A percentile compares a stretch with the other conserved stretches of the same genome.
Conservation (phyloP, 1,284 basidiomycete species). For the Leccinum huronense region DNA sequence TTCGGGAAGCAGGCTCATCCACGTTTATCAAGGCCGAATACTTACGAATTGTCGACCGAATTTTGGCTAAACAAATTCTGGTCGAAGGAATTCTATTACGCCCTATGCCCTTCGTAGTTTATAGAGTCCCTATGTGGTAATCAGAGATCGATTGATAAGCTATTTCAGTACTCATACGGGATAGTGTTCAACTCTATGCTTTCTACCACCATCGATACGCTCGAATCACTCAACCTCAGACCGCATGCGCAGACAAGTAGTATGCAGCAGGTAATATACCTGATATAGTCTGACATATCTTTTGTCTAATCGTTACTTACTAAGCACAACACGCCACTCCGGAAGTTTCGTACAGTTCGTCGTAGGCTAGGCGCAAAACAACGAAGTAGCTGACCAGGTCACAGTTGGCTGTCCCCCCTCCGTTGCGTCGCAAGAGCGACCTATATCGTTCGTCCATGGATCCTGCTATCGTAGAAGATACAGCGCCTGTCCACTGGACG, state of each 20-base stretch:
- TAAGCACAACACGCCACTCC: not conserved
- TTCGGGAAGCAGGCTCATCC: not conserved
- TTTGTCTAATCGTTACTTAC: not conserved
- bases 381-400: not conserved
- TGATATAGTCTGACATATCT: not conserved
- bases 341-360: not conserved
- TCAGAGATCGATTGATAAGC: not conserved
- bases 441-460: not conserved
- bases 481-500: not conserved
- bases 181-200: not conserved
- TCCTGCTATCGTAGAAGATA: not conserved
- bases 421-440: not conserved
- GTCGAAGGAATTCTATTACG: not conserved
- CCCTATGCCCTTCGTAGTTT: not conserved
- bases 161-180: not conserved
- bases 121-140: not conserved
- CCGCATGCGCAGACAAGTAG: no score
- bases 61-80: not conserved
- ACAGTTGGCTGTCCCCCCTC: not conserved
- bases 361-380: not conserved
- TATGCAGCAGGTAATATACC: not conserved
- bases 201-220: not conserved
- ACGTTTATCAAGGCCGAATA: not conserved
- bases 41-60: not conserved
- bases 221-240: not conserved